Percentiles rank a stretch among this genome's conserved stretches.
phyloP scores from a whole-genome alignment of 2,329 filamentous ascomycete genomes.

The Cadophora malorum region DNA sequence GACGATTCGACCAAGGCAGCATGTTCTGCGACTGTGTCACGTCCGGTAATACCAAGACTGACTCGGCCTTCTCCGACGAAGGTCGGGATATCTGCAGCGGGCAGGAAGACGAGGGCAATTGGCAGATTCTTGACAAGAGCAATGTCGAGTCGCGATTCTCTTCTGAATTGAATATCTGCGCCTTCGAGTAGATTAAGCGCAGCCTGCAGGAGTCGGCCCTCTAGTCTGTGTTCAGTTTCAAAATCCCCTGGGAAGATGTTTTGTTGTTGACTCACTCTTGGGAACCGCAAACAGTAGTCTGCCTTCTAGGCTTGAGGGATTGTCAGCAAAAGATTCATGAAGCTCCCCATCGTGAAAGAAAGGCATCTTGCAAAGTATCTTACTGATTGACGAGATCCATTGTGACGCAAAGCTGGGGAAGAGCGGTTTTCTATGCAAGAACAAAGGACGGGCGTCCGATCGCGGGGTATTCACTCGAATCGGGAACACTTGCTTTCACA shows the following conservation, averaged over 20 bases:
- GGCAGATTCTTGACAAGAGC: conserved; percentile 96
- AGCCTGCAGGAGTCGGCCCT: conserved; percentile 90
- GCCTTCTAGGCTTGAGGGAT: conserved; percentile 76
- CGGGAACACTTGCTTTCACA: background rate
- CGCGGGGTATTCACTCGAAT: conserved; percentile 26
- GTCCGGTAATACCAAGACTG: conserved; percentile 92
- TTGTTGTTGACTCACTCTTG: conserved; percentile 74
- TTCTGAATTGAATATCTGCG: conserved; percentile 94
- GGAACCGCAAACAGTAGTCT: conserved; percentile 96
- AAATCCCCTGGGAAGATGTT: background rate
- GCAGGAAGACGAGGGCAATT: conserved; percentile 95
- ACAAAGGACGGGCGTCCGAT: conserved; percentile 26
- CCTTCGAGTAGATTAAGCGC: conserved; percentile 90
- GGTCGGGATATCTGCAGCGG: conserved; percentile 94
- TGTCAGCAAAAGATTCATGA: conserved; percentile 52
- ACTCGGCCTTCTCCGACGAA: conserved; percentile 96
- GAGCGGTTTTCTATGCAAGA: conserved; percentile 24
- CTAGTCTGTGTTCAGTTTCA: conserved; percentile 52
- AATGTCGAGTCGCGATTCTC: conserved; percentile 94
- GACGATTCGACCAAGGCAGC: conserved; percentile 66
- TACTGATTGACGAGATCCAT: conserved; percentile 71
- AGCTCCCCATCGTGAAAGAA: conserved; percentile 41
- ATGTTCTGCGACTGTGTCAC: conserved; percentile 91
- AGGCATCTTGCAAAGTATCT: conserved; percentile 40
- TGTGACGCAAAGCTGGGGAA: conserved; percentile 17